Base-by-base conservation (phyloP, 1,284 basidiomycete genomes). In the Mycena citricolor region DNA sequence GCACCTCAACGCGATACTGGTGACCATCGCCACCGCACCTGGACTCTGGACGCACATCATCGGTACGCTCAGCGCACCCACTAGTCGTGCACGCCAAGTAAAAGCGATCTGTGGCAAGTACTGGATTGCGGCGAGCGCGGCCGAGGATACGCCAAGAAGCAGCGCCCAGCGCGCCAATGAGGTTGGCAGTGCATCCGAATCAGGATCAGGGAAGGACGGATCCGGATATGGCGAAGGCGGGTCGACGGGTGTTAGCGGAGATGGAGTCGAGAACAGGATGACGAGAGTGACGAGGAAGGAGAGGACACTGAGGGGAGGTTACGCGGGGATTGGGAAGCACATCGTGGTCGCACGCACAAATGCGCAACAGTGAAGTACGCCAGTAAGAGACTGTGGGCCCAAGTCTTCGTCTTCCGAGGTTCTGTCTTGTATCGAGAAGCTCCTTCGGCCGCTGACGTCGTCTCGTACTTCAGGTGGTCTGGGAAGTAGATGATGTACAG, bases 31-130 rank as follows among this genome's bases (percentile, higher is more conserved):
- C 16, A 92, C 73, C 1, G 89, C 87, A 2, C 95, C 95, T 0
- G 95, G 95, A 6, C 85, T 92, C 66, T 99, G 94, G 17, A 99
- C 86, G 33, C 80, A 70, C 95, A 99, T 97, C 79, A 92, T 97
- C 2, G 85, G 86, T 52, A 98, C 88, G 56, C 87, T 94, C 17
- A 98, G 72, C 1, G 93, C 92, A 8, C 94, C 94, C 7, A 98
- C 94, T 6, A 94, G 77, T 57, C 84, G 85, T 28, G 79, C 69
- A 6, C 70, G 68, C 56, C 86, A 93, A 1, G 94, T 98, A 55
- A 87, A 82, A 19, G 77, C 57, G 29, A 98, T 76, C 63, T 98
- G 94, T 0, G 94, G 94, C 0, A 84, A 74, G 58, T 97, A 97
- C 64, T 98, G 94, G 16, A 87, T 69, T 1, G 81, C 78, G 1